Base-by-base conservation (phyloP, 495 filamentous ascomycete genomes). In the Trichocladium antarcticum region DNA sequence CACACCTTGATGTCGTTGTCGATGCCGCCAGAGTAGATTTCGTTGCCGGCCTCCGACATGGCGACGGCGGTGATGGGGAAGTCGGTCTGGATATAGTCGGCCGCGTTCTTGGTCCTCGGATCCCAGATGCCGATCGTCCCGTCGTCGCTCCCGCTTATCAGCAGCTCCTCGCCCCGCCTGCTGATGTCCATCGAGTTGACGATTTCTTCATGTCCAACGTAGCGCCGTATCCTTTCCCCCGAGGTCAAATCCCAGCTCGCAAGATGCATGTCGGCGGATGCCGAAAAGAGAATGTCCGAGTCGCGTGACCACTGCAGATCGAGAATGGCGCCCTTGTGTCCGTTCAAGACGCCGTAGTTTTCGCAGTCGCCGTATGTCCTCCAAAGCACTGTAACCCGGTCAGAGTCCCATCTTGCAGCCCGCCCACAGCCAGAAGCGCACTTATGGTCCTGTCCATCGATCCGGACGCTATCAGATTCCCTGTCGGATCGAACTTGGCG, bases 1-100 rank as follows among this genome's bases (percentile, higher is more conserved):
- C 90, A 99, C 6, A 92, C 86, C 60, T 93, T 89, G 62, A 99
- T 94, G 49, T 93, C 88, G 56, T 96, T 95, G 63, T 97, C 92
- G 47, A 99, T 96, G 9, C 89, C 85, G 31, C 92, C 92, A 15
- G 84, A 89, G 63, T 89, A 99, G 6, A 99, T 76, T 67, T 99
- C 93, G 61, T 92, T 95, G 14, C 90, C 92, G 15, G 88, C 87
- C 67, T 95, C 89, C 5, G 89, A 83, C 6, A 96, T 65, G 4
- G 90, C 87, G 0, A 97, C 82, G 0, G 89, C 85, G 0, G 90
- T 96, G 54, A 99, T 81, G 6, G 93, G 92, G 42, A 94, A 92
- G 42, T 93, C 85, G 1, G 89, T 95, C 61, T 90, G 79, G 43
- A 97, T 80, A 61, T 83, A 92, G 52, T 93, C 85, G 34, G 86